Base-by-base conservation (phyloP, 2,329 filamentous ascomycete species). In the Colletotrichum aenigma region DNA sequence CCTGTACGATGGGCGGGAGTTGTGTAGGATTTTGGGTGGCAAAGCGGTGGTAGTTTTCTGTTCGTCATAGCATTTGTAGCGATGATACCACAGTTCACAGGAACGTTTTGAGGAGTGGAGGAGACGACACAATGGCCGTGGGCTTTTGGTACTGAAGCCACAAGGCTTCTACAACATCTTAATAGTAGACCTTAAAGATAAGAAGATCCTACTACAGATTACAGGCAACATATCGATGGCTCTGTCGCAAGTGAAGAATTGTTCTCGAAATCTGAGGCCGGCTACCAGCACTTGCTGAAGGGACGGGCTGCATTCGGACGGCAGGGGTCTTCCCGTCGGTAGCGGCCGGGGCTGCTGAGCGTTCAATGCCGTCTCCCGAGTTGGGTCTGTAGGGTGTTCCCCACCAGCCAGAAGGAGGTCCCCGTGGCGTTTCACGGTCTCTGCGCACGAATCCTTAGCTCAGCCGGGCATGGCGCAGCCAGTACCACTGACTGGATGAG, bases 61-160 rank as follows among this genome's bases (percentile, higher is more conserved):
- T 76, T 76, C 58, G 70, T 74, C 64, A 76, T 55, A 75, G 74
- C 74, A 76, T 76, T 76, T 76, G 66, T 70, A 76, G 74, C 74
- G 74, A 75, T 71, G 74, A 76, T 76, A 76, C 74, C 74, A 69
- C 71, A 68, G 48, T 77, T 76, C 65, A 48, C 43, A 52, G 68
- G 48, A 55, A 76, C 43, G 10, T 73, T 62, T 48, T 16, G 38
- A 58, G 43, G 56, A 16, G 64, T 24, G 58, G 30, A 28, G 34
- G 56, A 55, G 32, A 24, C 21, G 43, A 62, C 18, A 38, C 32
- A 8, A 70, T 36, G 38, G 52, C 61, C 18, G 48, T 66, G 10
- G 52, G 61, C 30, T 66, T 21, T 38, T 66, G 34, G 26, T 48
- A 10, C 21, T 74, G 52, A 56, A 48, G 10, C 26, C 55, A 61